Base-by-base conservation (phyloP, 257 asterid species). In the Nicotiana undulata region DNA sequence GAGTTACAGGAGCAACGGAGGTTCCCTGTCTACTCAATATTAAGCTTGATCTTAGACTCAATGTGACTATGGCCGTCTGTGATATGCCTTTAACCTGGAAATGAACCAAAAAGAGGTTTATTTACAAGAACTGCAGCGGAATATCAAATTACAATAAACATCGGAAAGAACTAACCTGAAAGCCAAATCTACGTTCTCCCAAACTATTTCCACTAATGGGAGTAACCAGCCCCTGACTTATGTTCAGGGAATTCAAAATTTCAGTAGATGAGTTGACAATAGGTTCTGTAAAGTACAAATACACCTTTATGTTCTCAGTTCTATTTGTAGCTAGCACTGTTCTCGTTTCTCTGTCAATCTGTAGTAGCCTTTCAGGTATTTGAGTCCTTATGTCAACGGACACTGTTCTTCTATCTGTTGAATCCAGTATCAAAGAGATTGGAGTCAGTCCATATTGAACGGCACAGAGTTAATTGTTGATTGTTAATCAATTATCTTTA, bases 111-210 rank as follows among this genome's bases (percentile, higher is more conserved):
- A 5, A 15, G 28, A 32, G 13, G 3, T 74, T 34, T 70, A 11
- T 60, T 20, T 40, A 6, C 9, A 37, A 84, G 77, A 16, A 60
- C 55, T 16, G 40, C 53, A 68, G 15, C 46, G 32, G 3, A 58
- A 51, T 52, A 61, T 74, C 17, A 49, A 34, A 26, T 67, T 51
- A 32, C 15, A 34, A 75, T 44, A 75, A 51, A 77, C 32, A 11
- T 55, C 18, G 5, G 60, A 44, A 80, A 77, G 82, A 77, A 81
- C 76, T 31, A 22, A 93, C 99, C 98, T 92, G 94, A 86, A 90
- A 95, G 55, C 97, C 98, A 51, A 95, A 95, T 90, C 99, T 91
- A 3, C 97, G 97, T 37, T 87, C 88, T 63, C 97, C 98, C 12
- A 83, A 79, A 88, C 82, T 87, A 84, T 88, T 88, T 76, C 94